Conservation (phyloP, 345 rosid species). For the Erodium maritimum region DNA sequence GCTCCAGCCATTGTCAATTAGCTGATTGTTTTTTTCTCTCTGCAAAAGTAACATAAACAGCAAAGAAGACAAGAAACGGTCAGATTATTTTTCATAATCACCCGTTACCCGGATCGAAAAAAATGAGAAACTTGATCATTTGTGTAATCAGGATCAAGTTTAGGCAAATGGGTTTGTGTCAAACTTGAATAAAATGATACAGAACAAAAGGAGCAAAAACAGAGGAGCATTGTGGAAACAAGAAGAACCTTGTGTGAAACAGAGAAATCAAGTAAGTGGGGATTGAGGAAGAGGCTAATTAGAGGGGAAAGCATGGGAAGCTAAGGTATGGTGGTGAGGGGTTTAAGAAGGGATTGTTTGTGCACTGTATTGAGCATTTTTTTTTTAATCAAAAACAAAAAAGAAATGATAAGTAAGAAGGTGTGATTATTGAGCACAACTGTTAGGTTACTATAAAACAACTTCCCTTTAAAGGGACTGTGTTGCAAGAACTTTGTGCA, state of each 20-base stretch:
- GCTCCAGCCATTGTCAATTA: conserved; percentile 1
- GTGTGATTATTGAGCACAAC: too few species aligned
- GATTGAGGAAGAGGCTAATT: background rate
- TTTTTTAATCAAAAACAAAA: too few species aligned
- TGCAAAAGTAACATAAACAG: background rate
- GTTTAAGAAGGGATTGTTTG: background rate
- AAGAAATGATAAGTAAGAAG: background rate
- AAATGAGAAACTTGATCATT: background rate
- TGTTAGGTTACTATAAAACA: too few species aligned
- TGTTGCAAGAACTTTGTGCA: too few species aligned
- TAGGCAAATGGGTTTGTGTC: too few species aligned
- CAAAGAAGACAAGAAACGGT: background rate
- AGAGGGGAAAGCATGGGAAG: background rate
- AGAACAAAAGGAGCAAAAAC: background rate
- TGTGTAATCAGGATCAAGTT: background rate
- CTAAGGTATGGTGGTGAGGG: background rate
- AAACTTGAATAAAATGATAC: background rate
- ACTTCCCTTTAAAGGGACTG: too few species aligned
- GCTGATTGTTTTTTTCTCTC: background rate
- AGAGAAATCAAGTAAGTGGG: background rate
- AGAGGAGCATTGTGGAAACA: background rate
- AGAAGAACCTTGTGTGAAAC: background rate
- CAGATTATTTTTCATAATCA: background rate
- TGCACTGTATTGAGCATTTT: background rate
- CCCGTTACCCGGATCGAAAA: too few species aligned